A percentile compares a stretch with the other conserved stretches of the same genome.
Evolutionary conservation across 148 eudicot species (phyloP).

Genomic region (Selenicereus undatus): DNA sequence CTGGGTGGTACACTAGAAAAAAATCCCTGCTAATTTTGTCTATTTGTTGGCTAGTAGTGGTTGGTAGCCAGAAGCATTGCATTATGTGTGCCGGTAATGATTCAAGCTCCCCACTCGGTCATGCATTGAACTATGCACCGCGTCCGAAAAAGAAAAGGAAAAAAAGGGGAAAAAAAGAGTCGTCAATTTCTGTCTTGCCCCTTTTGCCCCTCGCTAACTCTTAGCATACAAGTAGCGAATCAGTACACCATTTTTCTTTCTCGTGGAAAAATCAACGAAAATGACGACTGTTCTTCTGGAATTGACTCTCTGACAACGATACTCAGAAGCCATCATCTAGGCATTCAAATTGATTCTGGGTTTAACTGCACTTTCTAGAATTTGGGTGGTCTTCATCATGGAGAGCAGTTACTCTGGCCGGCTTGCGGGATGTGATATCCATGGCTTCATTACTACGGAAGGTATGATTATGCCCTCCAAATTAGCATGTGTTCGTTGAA

Average conservation of each 20-base stretch:
- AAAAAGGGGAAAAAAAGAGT: not conserved
- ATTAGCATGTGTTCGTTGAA: not conserved
- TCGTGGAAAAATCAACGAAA: not conserved
- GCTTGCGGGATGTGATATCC: conserved; percentile 61
- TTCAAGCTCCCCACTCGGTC: too few relatives aligned
- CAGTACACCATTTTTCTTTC: not conserved
- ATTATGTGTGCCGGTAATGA: too few relatives aligned
- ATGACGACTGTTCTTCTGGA: not conserved
- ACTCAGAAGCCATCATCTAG: not conserved
- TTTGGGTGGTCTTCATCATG: conserved; percentile 23
- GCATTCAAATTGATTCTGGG: not conserved
- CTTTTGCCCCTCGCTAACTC: not conserved
- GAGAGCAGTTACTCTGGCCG: conserved; percentile 26
- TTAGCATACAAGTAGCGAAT: not conserved
- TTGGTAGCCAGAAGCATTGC: too few relatives aligned
- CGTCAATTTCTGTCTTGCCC: not conserved
- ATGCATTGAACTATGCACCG: too few relatives aligned
- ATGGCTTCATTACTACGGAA: conserved; percentile 74
- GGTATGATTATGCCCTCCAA: conserved; percentile 29
- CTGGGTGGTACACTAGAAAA: too few relatives aligned
- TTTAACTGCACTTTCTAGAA: not conserved
- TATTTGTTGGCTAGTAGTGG: too few relatives aligned
- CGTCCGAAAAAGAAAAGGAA: too few relatives aligned
- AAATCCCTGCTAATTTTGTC: too few relatives aligned
- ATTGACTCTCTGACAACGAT: not conserved